phyloP scores from a whole-genome alignment of 495 filamentous ascomycete genomes.

The Geoglossum glabrum region DNA sequence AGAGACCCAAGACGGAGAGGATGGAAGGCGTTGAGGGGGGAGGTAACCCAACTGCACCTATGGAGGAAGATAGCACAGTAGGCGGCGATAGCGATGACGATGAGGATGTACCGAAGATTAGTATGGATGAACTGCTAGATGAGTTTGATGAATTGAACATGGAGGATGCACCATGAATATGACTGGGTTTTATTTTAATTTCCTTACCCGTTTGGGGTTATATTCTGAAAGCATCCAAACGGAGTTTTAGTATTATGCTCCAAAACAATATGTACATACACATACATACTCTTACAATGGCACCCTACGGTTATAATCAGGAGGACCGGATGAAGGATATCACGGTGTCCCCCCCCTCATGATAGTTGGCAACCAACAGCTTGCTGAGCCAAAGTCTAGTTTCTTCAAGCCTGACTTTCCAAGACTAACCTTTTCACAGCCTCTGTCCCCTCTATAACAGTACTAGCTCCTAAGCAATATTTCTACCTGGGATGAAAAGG shows the following conservation, averaged over 20 bases:
- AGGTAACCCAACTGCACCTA: constrained; percentile 21
- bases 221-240: background rate
- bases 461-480: background rate
- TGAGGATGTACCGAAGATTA: constrained; percentile 53
- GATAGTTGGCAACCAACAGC: background rate
- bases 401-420: too few species aligned
- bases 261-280: background rate
- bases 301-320: too few species aligned
- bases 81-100: constrained; percentile 30
- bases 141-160: constrained; percentile 72
- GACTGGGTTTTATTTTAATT: background rate
- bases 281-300: background rate
- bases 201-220: background rate
- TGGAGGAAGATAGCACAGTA: constrained; percentile 38
- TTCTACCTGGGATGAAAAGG: too few species aligned
- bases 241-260: background rate
- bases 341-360: too few species aligned
- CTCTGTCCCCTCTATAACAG: background rate
- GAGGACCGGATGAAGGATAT: too few species aligned
- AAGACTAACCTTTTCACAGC: background rate
- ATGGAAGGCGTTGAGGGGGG: constrained; percentile 25
- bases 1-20: constrained; percentile 14
- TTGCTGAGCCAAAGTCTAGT: background rate
- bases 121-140: constrained; percentile 70
- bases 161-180: constrained; percentile 22